These are phyloP conservation scores for Gentiana straminea DNA, from an alignment of 257 asterid species.

Conservation along the genomic window DNA sequence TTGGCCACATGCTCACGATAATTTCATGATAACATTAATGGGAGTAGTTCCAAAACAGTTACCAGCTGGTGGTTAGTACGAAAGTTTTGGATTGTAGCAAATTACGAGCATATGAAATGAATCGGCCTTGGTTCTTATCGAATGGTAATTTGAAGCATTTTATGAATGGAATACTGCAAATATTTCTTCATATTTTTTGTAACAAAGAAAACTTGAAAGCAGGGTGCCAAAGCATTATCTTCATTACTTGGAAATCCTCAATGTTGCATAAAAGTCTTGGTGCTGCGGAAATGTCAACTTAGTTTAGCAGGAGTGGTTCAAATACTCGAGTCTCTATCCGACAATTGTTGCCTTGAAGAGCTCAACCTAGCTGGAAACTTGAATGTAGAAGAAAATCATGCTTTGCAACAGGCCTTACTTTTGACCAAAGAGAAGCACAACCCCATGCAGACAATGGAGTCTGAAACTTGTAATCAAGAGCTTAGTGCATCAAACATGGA, in stretches of 20 bases:
- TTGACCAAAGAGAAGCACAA: conserved; percentile 13
- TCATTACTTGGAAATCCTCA: conserved; percentile 46
- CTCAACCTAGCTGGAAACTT: conserved; percentile 76
- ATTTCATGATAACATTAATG: no score
- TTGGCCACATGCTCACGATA: no score
- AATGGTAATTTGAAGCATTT: background rate
- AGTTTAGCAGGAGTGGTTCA: conserved; percentile 43
- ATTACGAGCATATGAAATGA: no score
- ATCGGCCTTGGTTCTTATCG: background rate
- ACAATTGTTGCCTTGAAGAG: conserved; percentile 54
- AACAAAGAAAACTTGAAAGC: conserved; percentile 23
- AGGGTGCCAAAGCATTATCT: conserved; percentile 67
- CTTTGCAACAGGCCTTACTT: conserved; percentile 12
- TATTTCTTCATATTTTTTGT: background rate
- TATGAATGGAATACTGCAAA: background rate
- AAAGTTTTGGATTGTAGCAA: no score
- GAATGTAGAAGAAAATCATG: conserved; percentile 22
- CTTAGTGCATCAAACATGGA: conserved; percentile 11
- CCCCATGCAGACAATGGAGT: conserved; percentile 6
- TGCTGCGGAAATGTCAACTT: conserved; percentile 57
- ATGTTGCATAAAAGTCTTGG: conserved; percentile 52
- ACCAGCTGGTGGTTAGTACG: no score
- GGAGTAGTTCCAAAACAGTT: no score
- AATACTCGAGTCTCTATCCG: conserved; percentile 47
- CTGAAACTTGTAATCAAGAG: conserved; percentile 17